A percentile compares a stretch with the other conserved stretches of the same genome.
phyloP scores from a whole-genome alignment of 495 filamentous ascomycete genomes.

The Penicillium verhagenii region DNA sequence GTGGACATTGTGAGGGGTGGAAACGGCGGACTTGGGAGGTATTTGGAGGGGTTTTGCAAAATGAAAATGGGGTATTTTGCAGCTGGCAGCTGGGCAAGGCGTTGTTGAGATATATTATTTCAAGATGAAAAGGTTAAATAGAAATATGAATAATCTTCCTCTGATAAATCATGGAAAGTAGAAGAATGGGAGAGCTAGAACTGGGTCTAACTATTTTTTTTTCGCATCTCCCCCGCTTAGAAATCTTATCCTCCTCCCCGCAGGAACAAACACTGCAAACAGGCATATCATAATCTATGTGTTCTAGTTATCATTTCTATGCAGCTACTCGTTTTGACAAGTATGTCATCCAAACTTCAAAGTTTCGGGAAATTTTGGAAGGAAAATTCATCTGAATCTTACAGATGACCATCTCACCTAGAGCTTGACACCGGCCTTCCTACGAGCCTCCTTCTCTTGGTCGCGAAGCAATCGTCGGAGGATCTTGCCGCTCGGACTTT shows the following conservation, averaged over 20 bases:
- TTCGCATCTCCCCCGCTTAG: conserved; percentile 3
- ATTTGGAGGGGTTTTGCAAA: background rate
- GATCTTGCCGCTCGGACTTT: conserved; percentile 94
- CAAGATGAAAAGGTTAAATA: background rate
- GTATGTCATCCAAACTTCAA: too few species aligned
- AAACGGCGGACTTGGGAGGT: background rate
- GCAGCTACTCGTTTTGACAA: background rate
- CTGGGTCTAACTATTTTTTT: background rate
- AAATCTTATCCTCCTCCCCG: conserved; percentile 1
- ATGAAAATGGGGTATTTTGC: background rate
- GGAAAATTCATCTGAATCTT: too few species aligned
- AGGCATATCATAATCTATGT: background rate
- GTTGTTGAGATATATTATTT: too few species aligned
- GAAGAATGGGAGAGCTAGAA: background rate
- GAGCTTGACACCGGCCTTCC: conserved; percentile 59
- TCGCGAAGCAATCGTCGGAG: conserved; percentile 77
- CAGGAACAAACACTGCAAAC: conserved; percentile 5
- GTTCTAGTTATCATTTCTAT: background rate
- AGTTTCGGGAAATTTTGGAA: too few species aligned
- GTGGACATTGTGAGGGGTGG: conserved; percentile 41
- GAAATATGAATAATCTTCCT: background rate
- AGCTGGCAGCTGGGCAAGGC: background rate
- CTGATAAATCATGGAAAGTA: background rate
- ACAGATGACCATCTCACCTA: conserved; percentile 18
- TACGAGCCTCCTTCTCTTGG: conserved; percentile 67